Conservation (phyloP, 352 stramenopile species). For the Globisporangium viniferum region DNA sequence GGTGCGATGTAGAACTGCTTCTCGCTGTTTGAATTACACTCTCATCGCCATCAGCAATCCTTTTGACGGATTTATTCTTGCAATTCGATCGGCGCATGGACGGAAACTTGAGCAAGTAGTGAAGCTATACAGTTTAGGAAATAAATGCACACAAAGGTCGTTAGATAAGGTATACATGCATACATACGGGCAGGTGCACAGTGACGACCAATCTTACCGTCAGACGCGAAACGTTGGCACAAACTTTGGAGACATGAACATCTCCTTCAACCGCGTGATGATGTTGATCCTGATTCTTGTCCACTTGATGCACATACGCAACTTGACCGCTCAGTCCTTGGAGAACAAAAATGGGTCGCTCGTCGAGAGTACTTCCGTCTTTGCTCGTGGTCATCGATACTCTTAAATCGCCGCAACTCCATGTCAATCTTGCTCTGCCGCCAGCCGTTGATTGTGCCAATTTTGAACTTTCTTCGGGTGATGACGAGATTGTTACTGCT, state of each 20-base stretch:
- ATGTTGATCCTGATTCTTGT: background rate
- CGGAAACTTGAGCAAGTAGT: conserved; percentile 42
- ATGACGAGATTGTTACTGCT: conserved; percentile 7
- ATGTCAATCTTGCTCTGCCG: conserved; percentile 1
- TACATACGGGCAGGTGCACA: background rate
- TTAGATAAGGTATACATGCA: background rate
- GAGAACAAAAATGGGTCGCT: background rate
- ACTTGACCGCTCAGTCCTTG: conserved; percentile 8
- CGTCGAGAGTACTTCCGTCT: background rate
- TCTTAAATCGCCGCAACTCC: conserved; percentile 7
- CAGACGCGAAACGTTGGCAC: conserved; percentile 9
- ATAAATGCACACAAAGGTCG: background rate
- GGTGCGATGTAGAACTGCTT: background rate
- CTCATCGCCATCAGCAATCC: background rate
- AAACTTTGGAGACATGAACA: background rate
- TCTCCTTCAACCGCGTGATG: conserved; percentile 10
- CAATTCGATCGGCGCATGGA: background rate
- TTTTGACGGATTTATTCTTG: background rate
- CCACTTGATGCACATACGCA: conserved; percentile 9
- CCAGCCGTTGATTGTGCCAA: background rate
- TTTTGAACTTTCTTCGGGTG: background rate
- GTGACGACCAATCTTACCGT: conserved; percentile 8
- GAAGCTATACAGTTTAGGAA: conserved; percentile 20
- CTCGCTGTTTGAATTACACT: background rate
- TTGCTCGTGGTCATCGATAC: conserved; percentile 1